Percentiles rank a stretch among this genome's conserved stretches.
phyloP scores from a whole-genome alignment of 768 basidiomycete genomes.

The Saitozyma podzolica region DNA sequence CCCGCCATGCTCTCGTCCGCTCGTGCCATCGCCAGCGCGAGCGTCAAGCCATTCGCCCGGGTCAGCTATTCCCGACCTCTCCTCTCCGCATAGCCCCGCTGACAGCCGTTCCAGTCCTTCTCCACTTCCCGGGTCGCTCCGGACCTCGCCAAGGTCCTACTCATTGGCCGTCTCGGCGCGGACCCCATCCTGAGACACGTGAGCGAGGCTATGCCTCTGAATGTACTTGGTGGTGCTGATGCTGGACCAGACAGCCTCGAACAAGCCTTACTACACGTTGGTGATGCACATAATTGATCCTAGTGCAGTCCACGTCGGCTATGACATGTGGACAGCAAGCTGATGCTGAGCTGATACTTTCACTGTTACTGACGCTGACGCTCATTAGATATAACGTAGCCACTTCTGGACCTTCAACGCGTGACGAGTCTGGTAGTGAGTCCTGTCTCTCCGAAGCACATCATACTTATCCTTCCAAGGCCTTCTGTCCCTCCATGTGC shows the following conservation, averaged over 20 bases:
- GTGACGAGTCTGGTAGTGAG: conserved; percentile 12
- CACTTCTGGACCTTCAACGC: conserved; percentile 18
- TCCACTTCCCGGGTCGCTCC: conserved; percentile 13
- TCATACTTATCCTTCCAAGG: too few relatives aligned
- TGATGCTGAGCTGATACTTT: too few relatives aligned
- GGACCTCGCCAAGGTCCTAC: conserved; percentile 32
- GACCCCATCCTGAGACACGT: conserved; percentile 32
- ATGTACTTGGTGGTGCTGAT: background rate
- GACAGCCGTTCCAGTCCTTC: conserved; percentile 22
- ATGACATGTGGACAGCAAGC: too few relatives aligned
- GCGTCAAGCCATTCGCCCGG: background rate
- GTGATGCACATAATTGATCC: too few relatives aligned
- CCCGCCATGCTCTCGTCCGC: conserved; percentile 4
- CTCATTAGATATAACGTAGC: conserved; percentile 32
- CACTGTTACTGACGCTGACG: too few relatives aligned
- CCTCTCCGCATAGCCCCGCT: too few relatives aligned
- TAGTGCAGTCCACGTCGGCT: too few relatives aligned
- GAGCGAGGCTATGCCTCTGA: background rate
- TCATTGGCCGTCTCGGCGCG: conserved; percentile 35
- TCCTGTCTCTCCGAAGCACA: background rate
- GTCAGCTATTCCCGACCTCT: too few relatives aligned
- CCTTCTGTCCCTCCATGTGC: too few relatives aligned
- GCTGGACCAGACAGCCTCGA: conserved; percentile 17
- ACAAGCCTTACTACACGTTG: conserved; percentile 41
- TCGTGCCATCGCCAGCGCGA: background rate